Evolutionary conservation across 1,284 basidiomycete species (phyloP), one percentile per base, ranked within the genome.

Genomic region (Earliella scabrosa): DNA sequence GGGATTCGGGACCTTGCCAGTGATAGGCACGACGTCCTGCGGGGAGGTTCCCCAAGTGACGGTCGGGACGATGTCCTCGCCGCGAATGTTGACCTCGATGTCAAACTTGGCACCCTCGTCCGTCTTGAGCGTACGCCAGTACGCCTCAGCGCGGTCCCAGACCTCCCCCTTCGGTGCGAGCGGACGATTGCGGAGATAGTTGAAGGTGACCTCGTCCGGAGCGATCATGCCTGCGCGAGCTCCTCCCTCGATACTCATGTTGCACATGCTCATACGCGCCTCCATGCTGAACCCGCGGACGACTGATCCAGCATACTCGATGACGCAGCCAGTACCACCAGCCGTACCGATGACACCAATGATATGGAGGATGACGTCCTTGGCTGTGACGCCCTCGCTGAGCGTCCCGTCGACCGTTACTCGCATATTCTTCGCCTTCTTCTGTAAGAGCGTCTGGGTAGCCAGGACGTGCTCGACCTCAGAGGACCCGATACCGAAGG

Each of bases 381-480:
- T 98, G 21, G 95, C 95, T 50, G 84, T 93, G 52, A 97, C 95
- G 45, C 96, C 96, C 67, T 95, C 90, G 50, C 78, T 80, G 21
- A 98, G 86, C 27, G 83, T 81, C 56, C 95, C 96, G 50, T 98
- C 90, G 61, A 98, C 94, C 53, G 84, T 89, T 68, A 97, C 91
- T 50, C 92, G 90, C 95, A 98, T 97, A 77, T 97, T 98, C 78
- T 96, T 97, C 54, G 87, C 87, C 77, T 97, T 97, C 71, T 85
- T 88, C 75, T 97, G 96, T 58, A 95, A 78, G 24, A 98, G 80
- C 41, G 94, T 96, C 74, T 98, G 96, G 11, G 96, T 98, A 4
- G 96, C 95, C 58, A 98, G 88, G 66, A 98, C 95, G 72, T 98
- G 95, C 71, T 98, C 95, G 65, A 98, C 95, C 73, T 98, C 95